Evolutionary conservation across 2,329 filamentous ascomycete genomes (phyloP).

Genomic region (Aspergillus brasiliensis): DNA sequence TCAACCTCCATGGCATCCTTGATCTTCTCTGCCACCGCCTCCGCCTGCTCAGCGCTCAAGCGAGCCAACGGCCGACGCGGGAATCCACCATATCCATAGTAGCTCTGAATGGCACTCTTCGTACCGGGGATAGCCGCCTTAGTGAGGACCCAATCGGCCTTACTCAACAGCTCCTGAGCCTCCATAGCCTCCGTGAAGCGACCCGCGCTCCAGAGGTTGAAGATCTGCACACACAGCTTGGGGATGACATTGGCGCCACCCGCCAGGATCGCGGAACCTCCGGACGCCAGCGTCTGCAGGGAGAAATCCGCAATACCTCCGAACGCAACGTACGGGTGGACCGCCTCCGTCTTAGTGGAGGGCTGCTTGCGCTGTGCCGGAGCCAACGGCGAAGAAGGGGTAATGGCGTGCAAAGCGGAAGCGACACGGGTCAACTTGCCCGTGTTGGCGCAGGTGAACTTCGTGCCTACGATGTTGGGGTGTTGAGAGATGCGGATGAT

Average conservation of each 20-base stretch:
- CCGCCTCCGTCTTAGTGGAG: slow-evolving; percentile 33
- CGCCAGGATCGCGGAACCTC: slow-evolving; percentile 82
- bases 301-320: slow-evolving; percentile 89
- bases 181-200: slow-evolving; percentile 74
- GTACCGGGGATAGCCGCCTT: slow-evolving; percentile 83
- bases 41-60: slow-evolving; percentile 33
- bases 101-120: slow-evolving; percentile 79
- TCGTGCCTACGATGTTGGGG: slow-evolving; percentile 82
- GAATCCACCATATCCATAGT: slow-evolving; percentile 81
- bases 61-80: slow-evolving; percentile 63
- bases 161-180: slow-evolving; percentile 74
- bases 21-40: slow-evolving; percentile 37
- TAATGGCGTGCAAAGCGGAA: slow-evolving; percentile 69
- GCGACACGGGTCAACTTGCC: slow-evolving; percentile 86
- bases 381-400: slow-evolving; percentile 50
- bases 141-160: slow-evolving; percentile 81
- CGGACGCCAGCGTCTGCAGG: slow-evolving; percentile 76
- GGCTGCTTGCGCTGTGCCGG: slow-evolving; percentile 25
- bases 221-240: slow-evolving; percentile 78
- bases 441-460: slow-evolving; percentile 90
- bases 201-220: slow-evolving; percentile 74
- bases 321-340: slow-evolving; percentile 73
- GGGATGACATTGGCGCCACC: slow-evolving; percentile 86
- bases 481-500: slow-evolving; percentile 78
- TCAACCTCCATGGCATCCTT: slow-evolving; percentile 41